Base-by-base conservation (phyloP, 116 monocot genomes). In the Posidonia oceanica region DNA sequence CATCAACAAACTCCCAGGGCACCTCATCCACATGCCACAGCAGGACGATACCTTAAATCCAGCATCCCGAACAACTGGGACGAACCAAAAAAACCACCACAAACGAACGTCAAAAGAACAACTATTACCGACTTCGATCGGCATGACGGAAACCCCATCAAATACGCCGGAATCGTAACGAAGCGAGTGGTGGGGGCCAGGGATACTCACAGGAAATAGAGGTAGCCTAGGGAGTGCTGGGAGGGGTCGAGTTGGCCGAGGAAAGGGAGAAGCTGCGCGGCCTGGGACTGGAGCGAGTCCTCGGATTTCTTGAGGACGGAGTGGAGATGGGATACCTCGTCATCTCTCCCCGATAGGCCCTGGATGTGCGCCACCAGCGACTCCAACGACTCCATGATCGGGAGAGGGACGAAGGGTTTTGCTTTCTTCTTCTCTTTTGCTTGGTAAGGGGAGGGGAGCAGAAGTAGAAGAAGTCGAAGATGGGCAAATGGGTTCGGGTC, bases 221-320 rank as follows among this genome's bases (percentile, higher is more conserved):
- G 88, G 63, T 83, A 96, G 12, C 96, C 96, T 44, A 91, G 85
- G 54, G 91, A 88, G 71, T 91, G 88, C 8, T 29, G 71, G 57
- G 76, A 13, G 17, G 88, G 83, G 70, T 91, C 83, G 74, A 96
- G 83, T 51, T 83, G 83, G 16, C 72, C 76, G 64, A 96, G 71
- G 66, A 77, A 78, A 15, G 78, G 76, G 36, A 52, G 52, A 39
- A 96, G 75, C 21, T 59, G 72, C 14, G 84, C 22, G 39, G 79
- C 73, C 39, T 91, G 86, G 14, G 76, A 71, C 36, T 80, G 83
- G 64, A 96, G 86, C 23, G 78, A 67, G 20, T 84, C 88, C 39
- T 91, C 88, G 67, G 86, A 77, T 73, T 86, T 86, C 81, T 85
- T 91, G 16, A 96, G 87, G 29, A 96, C 69, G 39, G 79, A 73